Evolutionary conservation across 345 rosid genomes (phyloP).

Genomic region (Salix udensis): DNA sequence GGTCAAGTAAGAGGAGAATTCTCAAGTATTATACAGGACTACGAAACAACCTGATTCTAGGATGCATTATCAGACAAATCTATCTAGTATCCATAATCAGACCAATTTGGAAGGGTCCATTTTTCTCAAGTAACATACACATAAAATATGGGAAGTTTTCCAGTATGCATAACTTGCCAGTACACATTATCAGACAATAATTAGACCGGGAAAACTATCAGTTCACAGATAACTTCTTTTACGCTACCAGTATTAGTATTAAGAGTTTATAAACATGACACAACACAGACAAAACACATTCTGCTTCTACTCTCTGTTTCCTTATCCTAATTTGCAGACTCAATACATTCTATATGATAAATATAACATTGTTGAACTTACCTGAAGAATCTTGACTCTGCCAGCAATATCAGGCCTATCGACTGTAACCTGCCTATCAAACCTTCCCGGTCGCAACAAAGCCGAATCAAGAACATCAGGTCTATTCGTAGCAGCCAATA

Average conservation of each 20-base stretch:
- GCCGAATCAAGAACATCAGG: conserved; percentile 85
- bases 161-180: not conserved
- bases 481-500: conserved; percentile 84
- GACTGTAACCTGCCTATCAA: conserved; percentile 82
- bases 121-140: not conserved
- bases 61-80: not conserved
- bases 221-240: not conserved
- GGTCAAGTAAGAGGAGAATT: not conserved
- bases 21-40: too few species aligned
- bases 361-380: conserved; percentile 12
- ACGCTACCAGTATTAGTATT: not conserved
- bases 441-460: conserved; percentile 83
- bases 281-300: not conserved
- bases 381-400: conserved; percentile 88
- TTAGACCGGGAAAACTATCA: not conserved
- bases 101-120: not conserved
- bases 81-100: not conserved
- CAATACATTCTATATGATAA: not conserved
- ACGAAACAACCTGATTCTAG: not conserved
- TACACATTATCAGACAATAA: not conserved
- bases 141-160: not conserved
- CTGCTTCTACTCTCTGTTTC: not conserved
- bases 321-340: not conserved
- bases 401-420: conserved; percentile 96
- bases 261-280: not conserved